These are phyloP conservation scores for Solanum hybrid DNA, from an alignment of 305 asterid species.

Conservation along the genomic window DNA sequence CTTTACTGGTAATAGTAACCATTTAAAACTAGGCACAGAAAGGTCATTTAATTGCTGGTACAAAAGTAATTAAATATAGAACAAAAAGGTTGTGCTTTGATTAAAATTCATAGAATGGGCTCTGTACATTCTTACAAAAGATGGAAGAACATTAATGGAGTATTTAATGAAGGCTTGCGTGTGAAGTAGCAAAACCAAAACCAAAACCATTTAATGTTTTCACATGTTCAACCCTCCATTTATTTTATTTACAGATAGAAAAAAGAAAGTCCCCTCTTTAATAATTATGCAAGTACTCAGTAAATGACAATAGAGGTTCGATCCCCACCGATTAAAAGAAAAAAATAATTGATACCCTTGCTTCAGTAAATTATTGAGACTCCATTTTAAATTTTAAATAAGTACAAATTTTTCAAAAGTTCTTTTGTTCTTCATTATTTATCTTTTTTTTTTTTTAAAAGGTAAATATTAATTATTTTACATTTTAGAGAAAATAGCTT, in stretches of 20 bases:
- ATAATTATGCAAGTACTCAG: background rate
- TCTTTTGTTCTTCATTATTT: too few species aligned
- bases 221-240: background rate
- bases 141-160: background rate
- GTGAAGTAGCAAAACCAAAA: background rate
- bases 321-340: too few species aligned
- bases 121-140: background rate
- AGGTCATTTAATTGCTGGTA: background rate
- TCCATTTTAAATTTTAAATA: too few species aligned
- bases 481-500: too few species aligned
- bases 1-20: background rate
- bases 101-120: background rate
- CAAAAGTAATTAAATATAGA: background rate
- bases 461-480: too few species aligned
- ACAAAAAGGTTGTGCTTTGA: background rate
- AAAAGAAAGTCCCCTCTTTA: background rate
- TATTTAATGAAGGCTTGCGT: background rate
- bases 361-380: background rate
- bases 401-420: too few species aligned
- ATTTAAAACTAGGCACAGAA: background rate
- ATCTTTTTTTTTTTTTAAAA: too few species aligned
- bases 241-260: background rate
- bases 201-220: background rate
- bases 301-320: background rate
- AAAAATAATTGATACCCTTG: background rate